Evolutionary conservation across 352 stramenopile genomes (phyloP).

Genomic region (Phytophthora chlamydospora): DNA sequence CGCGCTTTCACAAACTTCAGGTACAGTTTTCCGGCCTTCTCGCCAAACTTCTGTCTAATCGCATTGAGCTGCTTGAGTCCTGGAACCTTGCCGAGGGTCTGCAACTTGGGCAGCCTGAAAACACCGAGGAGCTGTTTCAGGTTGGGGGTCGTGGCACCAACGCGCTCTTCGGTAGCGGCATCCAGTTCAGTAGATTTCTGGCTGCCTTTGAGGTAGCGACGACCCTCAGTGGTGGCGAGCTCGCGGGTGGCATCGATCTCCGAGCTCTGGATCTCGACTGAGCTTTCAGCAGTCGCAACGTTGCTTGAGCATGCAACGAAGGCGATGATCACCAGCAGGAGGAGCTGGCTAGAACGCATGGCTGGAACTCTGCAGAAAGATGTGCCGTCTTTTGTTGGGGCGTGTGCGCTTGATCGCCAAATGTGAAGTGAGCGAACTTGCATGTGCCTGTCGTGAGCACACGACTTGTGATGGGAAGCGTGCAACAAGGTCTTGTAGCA

Average conservation of each 20-base stretch:
- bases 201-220: slow-evolving; percentile 5
- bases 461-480: too few relatives aligned
- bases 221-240: background rate
- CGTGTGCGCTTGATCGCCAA: too few relatives aligned
- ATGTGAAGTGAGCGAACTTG: too few relatives aligned
- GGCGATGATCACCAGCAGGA: slow-evolving; percentile 5
- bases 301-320: slow-evolving; percentile 1
- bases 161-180: background rate
- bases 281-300: background rate
- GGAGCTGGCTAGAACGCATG: slow-evolving; percentile 8
- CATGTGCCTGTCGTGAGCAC: too few relatives aligned
- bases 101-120: background rate
- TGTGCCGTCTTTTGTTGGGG: too few relatives aligned
- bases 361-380: background rate
- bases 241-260: background rate
- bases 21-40: too few relatives aligned
- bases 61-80: slow-evolving; percentile 7
- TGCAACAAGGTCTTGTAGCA: too few relatives aligned
- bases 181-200: too few relatives aligned
- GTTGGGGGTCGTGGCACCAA: slow-evolving; percentile 8
- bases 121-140: background rate
- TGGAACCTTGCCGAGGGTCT: background rate
- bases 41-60: too few relatives aligned
- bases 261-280: background rate
- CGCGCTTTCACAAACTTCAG: too few relatives aligned